Conservation (phyloP, 2,329 filamentous ascomycete genomes). For the Ophioceras dolichostomum region DNA sequence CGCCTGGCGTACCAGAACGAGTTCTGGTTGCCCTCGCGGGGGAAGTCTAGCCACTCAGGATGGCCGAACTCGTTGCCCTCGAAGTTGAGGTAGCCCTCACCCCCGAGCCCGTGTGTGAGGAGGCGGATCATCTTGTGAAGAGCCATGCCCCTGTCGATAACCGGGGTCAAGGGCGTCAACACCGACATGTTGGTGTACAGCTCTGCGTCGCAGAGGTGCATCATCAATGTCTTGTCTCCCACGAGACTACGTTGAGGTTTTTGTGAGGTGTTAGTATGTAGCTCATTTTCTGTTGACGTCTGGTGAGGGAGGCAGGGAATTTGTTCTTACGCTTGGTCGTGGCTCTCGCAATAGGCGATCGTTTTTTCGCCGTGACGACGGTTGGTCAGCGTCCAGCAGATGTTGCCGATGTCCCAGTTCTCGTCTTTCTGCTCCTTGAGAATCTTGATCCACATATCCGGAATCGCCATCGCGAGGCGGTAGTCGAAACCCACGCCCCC, state of each 20-base stretch:
- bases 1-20: conserved; percentile 91
- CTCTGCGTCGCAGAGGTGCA: conserved; percentile 95
- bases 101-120: conserved; percentile 80
- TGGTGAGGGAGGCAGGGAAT: background rate
- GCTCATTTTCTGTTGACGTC: no score
- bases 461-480: conserved; percentile 91
- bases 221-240: conserved; percentile 92
- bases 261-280: conserved; percentile 10
- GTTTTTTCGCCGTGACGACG: conserved; percentile 94
- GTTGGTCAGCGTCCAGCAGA: conserved; percentile 83
- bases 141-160: conserved; percentile 82
- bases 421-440: conserved; percentile 86
- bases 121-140: conserved; percentile 97
- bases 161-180: conserved; percentile 68
- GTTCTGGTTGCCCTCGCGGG: conserved; percentile 82
- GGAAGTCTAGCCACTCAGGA: conserved; percentile 98
- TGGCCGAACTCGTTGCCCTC: conserved; percentile 98
- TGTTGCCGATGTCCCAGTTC: conserved; percentile 79
- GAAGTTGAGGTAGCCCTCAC: conserved; percentile 96
- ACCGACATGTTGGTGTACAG: conserved; percentile 97
- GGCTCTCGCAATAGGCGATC: conserved; percentile 93
- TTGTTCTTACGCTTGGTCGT: conserved; percentile 80
- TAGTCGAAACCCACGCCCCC: conserved; percentile 97
- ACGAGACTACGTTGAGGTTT: conserved; percentile 74
- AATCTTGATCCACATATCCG: conserved; percentile 99